phyloP scores from a whole-genome alignment of 495 filamentous ascomycete species.

The Tuber umbilicatum region DNA sequence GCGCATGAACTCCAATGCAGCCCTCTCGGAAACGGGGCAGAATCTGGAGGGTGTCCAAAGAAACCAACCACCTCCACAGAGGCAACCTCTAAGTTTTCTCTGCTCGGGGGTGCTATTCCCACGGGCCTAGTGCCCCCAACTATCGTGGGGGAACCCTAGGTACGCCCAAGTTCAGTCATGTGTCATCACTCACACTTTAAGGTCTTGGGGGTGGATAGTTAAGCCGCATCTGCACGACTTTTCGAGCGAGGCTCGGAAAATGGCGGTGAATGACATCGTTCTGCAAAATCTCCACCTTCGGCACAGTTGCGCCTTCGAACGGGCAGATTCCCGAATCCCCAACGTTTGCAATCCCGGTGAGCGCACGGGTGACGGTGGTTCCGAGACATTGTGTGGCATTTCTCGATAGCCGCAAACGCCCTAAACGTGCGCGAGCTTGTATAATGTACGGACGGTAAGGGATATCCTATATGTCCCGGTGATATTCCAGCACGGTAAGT shows the following conservation, averaged over 20 bases:
- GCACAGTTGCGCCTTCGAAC: neutral
- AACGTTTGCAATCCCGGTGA: neutral
- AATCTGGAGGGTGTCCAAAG: neutral
- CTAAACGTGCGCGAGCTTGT: neutral
- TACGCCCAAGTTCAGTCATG: neutral
- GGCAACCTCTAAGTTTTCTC: neutral
- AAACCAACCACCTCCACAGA: neutral
- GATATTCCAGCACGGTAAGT: neutral
- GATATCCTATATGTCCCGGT: neutral
- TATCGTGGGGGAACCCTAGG: neutral
- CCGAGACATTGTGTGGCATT: constrained; percentile 3
- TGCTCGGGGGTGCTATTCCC: neutral
- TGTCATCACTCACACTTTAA: neutral
- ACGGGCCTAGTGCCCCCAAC: neutral
- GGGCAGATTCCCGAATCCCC: neutral
- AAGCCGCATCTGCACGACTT: neutral
- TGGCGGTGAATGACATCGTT: neutral
- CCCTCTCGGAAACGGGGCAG: neutral
- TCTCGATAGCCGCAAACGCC: neutral
- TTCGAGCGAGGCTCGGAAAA: neutral
- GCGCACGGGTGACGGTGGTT: neutral
- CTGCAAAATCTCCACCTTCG: neutral
- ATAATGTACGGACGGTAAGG: neutral
- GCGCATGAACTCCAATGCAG: neutral
- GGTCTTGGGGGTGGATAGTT: neutral